Evolutionary conservation across 192 early-diverging fungal species (phyloP), one percentile per base, ranked within the genome.

Genomic region (Dispira parvispora): DNA sequence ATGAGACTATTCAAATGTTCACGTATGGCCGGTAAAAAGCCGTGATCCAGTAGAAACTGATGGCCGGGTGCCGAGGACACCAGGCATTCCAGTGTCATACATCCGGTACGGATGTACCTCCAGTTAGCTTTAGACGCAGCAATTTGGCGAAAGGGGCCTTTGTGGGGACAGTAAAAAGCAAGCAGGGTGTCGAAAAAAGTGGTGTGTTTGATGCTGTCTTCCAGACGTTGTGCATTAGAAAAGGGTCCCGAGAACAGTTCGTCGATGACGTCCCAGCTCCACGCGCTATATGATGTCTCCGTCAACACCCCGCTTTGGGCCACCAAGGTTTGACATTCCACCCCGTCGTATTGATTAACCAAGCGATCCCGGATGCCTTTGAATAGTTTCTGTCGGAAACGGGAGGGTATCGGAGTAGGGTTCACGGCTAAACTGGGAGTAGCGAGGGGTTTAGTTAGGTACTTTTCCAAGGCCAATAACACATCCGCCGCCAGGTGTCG

Each of bases 261-360:
- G 23, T 57, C 55, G 43, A 57, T 57, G 12, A 57, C 28, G 27
- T 32, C 55, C 55, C 55, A 57, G 26, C 43, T 57, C 55, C 55
- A 57, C 10, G 20, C 13, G 10, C 9, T 57, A 32, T 32, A 28
- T 4, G 13, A 13, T 6, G 55, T 8, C 8, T 32, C 27, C 12
- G 25, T 57, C 28, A 57, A n/a, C 28, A 57, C 55, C 55, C 23
- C 12, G 55, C 55, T 57, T 38, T 57, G 28, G 9, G 25, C n/a
- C 25, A 57, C 13, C 23, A 57, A n/a, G 12, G 55, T 28, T 38
- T 57, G 11, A 38, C 28, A 11, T 57, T 57, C 55, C 27, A 57
- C 23, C 27, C 43, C 25, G 55, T 57, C 55, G n/a, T 28, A 28
- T 38, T 57, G 55, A 38, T 11, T 28, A 4, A n/a, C 43, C 8